A percentile compares a stretch with the other conserved stretches of the same genome.
Evolutionary conservation across 179 eudicot genomes (phyloP).

Genomic region (Silene noctiflora): DNA sequence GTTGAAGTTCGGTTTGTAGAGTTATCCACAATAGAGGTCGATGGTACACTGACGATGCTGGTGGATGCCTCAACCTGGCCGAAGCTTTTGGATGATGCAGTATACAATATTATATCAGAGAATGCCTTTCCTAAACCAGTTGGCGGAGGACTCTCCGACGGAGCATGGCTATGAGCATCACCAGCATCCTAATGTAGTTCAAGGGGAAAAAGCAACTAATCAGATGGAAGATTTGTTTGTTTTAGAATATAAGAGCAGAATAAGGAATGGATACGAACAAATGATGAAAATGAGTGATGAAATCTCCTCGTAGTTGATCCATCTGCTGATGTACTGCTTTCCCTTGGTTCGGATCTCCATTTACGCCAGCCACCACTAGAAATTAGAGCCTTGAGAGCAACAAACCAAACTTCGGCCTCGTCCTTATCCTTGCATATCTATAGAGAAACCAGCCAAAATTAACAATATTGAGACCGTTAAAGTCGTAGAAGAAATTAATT

Average conservation of each 20-base stretch:
- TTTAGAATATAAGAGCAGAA: conserved; percentile 1
- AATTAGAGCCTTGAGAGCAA: conserved; percentile 76
- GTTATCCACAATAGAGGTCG: conserved; percentile 42
- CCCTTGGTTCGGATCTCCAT: conserved; percentile 53
- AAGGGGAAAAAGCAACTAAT: conserved; percentile 14
- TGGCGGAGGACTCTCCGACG: conserved; percentile 47
- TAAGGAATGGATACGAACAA: conserved; percentile 40
- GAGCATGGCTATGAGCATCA: conserved; percentile 32
- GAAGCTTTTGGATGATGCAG: conserved; percentile 49
- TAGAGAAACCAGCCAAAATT: conserved; percentile 17
- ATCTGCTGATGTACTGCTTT: conserved; percentile 42
- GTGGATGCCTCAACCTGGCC: conserved; percentile 38
- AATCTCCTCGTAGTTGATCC: conserved; percentile 43
- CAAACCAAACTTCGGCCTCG: conserved; percentile 97
- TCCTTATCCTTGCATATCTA: conserved; percentile 99
- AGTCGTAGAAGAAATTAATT: neutral
- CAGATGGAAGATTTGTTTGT: conserved; percentile 8
- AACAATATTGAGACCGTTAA: conserved; percentile 3
- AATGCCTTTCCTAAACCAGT: conserved; percentile 71
- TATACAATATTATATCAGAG: conserved; percentile 61
- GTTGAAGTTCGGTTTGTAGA: conserved; percentile 51
- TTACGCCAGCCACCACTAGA: conserved; percentile 48
- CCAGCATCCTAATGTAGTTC: conserved; percentile 50
- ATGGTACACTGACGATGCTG: conserved; percentile 30
- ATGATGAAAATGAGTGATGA: conserved; percentile 45